Evolutionary conservation across 306 rosid genomes (phyloP).

Genomic region (Cicer chorassanicum): DNA sequence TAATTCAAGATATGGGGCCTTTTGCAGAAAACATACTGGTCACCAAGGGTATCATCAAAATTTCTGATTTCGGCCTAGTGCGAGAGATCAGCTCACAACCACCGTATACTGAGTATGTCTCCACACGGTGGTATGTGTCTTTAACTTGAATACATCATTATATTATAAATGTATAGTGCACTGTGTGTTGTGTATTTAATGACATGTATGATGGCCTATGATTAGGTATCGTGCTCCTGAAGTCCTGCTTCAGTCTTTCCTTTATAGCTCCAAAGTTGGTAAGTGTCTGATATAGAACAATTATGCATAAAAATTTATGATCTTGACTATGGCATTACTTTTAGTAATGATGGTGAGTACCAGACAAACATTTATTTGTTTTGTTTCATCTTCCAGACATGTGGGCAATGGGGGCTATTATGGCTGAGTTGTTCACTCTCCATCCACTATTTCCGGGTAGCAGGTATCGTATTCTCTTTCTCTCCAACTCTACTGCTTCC

Average conservation of each 20-base stretch:
- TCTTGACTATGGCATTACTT: constrained; percentile 19
- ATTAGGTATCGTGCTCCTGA: constrained; percentile 98
- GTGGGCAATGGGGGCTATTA: constrained; percentile 99
- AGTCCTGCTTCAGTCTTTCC: constrained; percentile 87
- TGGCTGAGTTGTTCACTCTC: constrained; percentile 86
- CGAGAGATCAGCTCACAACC: constrained; percentile 90
- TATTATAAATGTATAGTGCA: constrained; percentile 6
- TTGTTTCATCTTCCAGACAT: constrained; percentile 60
- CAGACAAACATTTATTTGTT: background rate
- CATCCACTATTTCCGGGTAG: constrained; percentile 92
- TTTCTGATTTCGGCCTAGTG: constrained; percentile 97
- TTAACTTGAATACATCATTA: constrained; percentile 12
- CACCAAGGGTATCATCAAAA: constrained; percentile 73
- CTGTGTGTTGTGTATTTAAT: background rate
- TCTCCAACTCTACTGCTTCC: background rate
- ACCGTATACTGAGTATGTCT: constrained; percentile 93
- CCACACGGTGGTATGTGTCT: constrained; percentile 87
- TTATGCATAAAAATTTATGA: background rate
- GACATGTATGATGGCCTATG: constrained; percentile 28
- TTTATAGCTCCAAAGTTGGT: constrained; percentile 93
- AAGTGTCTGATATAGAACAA: constrained; percentile 47
- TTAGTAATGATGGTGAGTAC: background rate
- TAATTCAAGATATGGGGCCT: background rate
- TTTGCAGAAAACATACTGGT: constrained; percentile 89
- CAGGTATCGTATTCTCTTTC: constrained; percentile 56